Base-by-base conservation (phyloP, 495 filamentous ascomycete species). In the Penicillium canescens region DNA sequence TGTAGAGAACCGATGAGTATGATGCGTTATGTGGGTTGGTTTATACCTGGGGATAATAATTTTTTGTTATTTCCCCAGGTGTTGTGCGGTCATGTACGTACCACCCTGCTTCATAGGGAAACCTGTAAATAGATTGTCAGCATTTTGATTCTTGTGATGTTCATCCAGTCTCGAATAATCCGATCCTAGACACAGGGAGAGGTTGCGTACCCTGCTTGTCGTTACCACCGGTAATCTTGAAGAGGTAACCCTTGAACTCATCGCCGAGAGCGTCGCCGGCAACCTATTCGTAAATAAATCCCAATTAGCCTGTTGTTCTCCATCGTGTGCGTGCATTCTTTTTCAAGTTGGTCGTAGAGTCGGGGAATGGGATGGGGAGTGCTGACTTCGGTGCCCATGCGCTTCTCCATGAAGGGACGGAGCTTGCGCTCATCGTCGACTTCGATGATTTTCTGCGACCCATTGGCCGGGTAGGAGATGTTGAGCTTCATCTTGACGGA, bases 71-170 rank as follows among this genome's bases (percentile, higher is more conserved):
- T 51, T 31, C 39, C 49, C 38, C 24, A 35, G 39, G 21, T 51
- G 39, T 51, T 51, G 49, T 51, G 49, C 34, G 39, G 49, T 33
- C 34, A 14, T 51, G 39, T 42, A 77, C 76, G 70, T 78, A 78
- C 76, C 91, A 79, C 94, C 94, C 86, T 98, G 94, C 89, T 98
- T 98, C 94, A 98, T 98, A 57, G 94, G 94, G 83, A 98, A 98
- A 81, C 94, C 73, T 77, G 45, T 39, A 52, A 13, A 48, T 51
- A 23, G 33, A 24, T 31, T 38, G 70, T 76, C 54, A 75, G 71
- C 55, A 36, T 59, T 46, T 26, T 33, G 28, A 35, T 48, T 57
- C 56, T 41, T 20, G 1, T 42, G 21, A 16, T 45, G 44, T 35
- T 20, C 18, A 10, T 40, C 43, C 46, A 43, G 14, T 20, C 16